A percentile compares a stretch with the other conserved stretches of the same genome.
Evolutionary conservation across 148 eudicot genomes (phyloP).

Genomic region (Diospyros kaki): DNA sequence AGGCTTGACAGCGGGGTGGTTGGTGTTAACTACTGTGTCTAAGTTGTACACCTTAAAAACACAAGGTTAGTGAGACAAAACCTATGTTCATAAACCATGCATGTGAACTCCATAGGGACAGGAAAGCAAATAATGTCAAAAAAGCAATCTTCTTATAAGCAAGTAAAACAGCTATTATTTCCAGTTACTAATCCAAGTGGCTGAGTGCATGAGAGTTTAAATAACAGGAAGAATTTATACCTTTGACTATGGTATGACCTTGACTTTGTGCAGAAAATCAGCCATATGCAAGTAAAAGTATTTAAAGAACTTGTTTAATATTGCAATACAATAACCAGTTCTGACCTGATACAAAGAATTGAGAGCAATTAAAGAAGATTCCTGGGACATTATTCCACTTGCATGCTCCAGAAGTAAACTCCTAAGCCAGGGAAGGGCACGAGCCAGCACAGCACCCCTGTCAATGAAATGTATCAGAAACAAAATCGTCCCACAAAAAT

Average conservation of each 20-base stretch:
- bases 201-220: neutral
- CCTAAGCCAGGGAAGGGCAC: slow-evolving; percentile 87
- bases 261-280: neutral
- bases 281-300: neutral
- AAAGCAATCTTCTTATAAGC: no score
- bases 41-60: no score
- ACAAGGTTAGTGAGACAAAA: no score
- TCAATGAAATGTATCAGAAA: neutral
- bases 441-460: slow-evolving; percentile 85
- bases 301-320: neutral
- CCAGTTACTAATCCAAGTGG: no score
- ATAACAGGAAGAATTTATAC: neutral
- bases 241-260: neutral
- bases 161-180: no score
- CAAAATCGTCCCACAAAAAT: neutral
- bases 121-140: no score
- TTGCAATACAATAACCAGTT: neutral
- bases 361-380: slow-evolving; percentile 72
- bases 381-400: slow-evolving; percentile 76
- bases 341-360: slow-evolving; percentile 79
- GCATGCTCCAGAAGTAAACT: slow-evolving; percentile 91
- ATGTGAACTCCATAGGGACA: no score
- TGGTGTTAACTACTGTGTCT: no score
- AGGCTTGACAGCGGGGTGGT: no score
- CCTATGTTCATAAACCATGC: no score